Evolutionary conservation across 768 basidiomycete species (phyloP), one percentile per base, ranked within the genome.

Genomic region (Brasilioporus rufonigricans): DNA sequence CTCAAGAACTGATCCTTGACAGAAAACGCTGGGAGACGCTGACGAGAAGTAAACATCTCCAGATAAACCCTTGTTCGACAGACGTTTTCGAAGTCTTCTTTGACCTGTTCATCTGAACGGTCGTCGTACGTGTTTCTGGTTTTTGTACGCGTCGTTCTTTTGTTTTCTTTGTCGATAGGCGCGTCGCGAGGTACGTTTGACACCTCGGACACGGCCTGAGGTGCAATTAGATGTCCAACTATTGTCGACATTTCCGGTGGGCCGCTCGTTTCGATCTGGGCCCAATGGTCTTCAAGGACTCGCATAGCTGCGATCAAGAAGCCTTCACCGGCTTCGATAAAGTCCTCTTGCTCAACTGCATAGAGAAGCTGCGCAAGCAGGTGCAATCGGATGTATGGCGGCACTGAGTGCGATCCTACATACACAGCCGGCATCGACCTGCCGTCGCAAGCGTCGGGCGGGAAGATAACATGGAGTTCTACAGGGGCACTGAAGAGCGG

Each of bases 381-480:
- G 64, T 95, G 86, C 5, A 96, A 80, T 21, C 91, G 85, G 52
- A 95, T 75, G 68, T 96, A 96, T 1, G 91, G 80, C 0, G 94
- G 82, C 5, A 87, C 75, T 1, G 81, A 79, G 1, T 73, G 64
- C 1, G 91, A 92, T 1, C 86, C 80, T 50, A 96, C 66, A 66
- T 87, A 96, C 72, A 94, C 82, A 0, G 91, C 83, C 0, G 86
- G 81, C 59, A 78, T 55, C 61, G 78, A 63, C 70, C 81, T 68
- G 76, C 76, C 60, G 77, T 76, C 0, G 21, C 74, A 65, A 5
- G 72, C 56, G 31, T 51, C 55, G 39, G 58, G 38, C 24, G 83
- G 79, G 23, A 86, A 73, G 26, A 92, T 62, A 46, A 95, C 71
- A 58, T 92, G 85, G 1, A 95, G 74, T 38, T 79, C 70, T 31